Conservation (phyloP, 176 grass and related monocot species). For the Lolium multiflorum region DNA sequence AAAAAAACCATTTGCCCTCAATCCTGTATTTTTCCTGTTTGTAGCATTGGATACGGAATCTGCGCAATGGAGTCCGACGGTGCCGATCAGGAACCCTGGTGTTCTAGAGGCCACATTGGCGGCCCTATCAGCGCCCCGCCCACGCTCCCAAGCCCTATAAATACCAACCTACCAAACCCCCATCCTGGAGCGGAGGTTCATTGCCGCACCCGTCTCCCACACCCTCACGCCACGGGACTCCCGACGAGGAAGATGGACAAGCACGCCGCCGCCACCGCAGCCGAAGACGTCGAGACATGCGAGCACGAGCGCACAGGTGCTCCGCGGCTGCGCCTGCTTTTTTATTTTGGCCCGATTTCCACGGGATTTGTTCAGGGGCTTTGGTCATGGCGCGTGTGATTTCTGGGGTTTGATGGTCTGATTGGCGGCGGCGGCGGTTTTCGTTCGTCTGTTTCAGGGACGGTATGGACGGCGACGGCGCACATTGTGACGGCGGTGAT, state of each 20-base stretch:
- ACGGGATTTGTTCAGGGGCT: neutral
- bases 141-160: constrained; percentile 36
- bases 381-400: neutral
- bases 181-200: constrained; percentile 25
- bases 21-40: no score
- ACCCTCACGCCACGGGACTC: constrained; percentile 47
- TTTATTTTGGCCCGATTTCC: neutral
- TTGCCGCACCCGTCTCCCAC: neutral
- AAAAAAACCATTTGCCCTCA: no score
- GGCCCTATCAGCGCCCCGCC: constrained; percentile 12
- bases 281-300: constrained; percentile 56
- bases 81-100: constrained; percentile 10
- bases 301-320: constrained; percentile 75
- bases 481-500: constrained; percentile 97
- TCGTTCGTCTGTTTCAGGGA: constrained; percentile 43
- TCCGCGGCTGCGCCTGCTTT: neutral
- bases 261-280: constrained; percentile 16
- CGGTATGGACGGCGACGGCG: constrained; percentile 79
- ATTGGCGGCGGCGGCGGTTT: neutral
- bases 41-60: constrained; percentile 18
- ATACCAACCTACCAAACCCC: constrained; percentile 45
- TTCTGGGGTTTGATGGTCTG: neutral
- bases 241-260: constrained; percentile 55
- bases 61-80: neutral
- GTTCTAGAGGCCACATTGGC: constrained; percentile 1